phyloP scores from a whole-genome alignment of 2,329 filamentous ascomycete genomes.

The Clonostachys chloroleuca region DNA sequence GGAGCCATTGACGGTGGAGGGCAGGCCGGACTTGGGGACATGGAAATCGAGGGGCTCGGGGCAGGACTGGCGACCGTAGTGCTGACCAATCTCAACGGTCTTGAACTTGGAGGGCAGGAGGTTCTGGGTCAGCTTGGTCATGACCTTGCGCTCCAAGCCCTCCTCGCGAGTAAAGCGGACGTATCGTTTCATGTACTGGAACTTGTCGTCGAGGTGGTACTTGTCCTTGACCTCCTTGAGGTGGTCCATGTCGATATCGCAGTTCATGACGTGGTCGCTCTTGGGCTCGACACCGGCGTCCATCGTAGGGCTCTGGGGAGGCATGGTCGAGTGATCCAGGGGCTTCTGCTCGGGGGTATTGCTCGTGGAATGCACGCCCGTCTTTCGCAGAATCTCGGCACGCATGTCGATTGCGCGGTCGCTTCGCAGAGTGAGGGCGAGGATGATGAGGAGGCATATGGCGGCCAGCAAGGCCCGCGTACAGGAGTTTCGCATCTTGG shows the following conservation, averaged over 20 bases:
- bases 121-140: conserved; percentile 43
- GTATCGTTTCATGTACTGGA: conserved; percentile 54
- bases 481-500: conserved; percentile 45
- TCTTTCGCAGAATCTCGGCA: conserved; percentile 29
- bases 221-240: conserved; percentile 38
- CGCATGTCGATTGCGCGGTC: conserved; percentile 31
- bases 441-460: conserved; percentile 33
- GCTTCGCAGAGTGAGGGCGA: conserved; percentile 32
- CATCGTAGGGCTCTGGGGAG: conserved; percentile 7
- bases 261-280: conserved; percentile 35
- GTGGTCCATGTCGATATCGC: conserved; percentile 40
- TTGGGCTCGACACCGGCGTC: conserved; percentile 7
- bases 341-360: conserved; percentile 20
- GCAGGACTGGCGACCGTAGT: conserved; percentile 35
- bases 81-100: conserved; percentile 39
- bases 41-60: conserved; percentile 43
- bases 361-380: conserved; percentile 16
- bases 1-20: conserved; percentile 45
- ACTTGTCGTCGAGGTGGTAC: conserved; percentile 41
- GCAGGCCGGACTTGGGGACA: conserved; percentile 44
- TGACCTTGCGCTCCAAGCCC: conserved; percentile 41
- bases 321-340: conserved; percentile 12
- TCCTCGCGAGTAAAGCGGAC: conserved; percentile 42
- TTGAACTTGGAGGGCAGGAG: conserved; percentile 44
- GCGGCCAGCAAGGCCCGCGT: conserved; percentile 38